These are phyloP conservation scores for Colletotrichum sp. DNA, from an alignment of 2,329 filamentous ascomycete genomes.

Conservation along the genomic window DNA sequence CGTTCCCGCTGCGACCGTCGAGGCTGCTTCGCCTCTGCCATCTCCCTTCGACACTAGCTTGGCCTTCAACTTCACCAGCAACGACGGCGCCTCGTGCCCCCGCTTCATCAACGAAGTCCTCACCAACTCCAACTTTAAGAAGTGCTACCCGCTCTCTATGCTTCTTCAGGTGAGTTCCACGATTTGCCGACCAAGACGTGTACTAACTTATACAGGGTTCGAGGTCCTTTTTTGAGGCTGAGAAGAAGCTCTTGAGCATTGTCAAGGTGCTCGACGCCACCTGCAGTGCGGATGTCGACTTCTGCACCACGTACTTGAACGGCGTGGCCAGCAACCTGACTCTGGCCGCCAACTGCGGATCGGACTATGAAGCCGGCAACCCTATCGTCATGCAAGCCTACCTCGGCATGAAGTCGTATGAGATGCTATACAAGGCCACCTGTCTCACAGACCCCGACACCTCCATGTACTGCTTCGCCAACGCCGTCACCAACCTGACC, in stretches of 20 bases:
- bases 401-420: constrained; percentile 77
- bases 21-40: constrained; percentile 53
- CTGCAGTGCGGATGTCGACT: constrained; percentile 70
- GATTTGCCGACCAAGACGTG: not conserved
- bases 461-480: constrained; percentile 79
- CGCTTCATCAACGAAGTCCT: constrained; percentile 74
- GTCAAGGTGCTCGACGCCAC: constrained; percentile 80
- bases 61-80: constrained; percentile 64
- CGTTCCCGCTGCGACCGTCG: constrained; percentile 29
- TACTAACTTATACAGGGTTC: constrained; percentile 67
- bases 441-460: constrained; percentile 75
- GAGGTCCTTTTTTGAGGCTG: constrained; percentile 80
- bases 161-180: constrained; percentile 71
- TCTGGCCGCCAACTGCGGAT: constrained; percentile 67
- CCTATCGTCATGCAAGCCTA: constrained; percentile 77
- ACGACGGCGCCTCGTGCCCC: constrained; percentile 60
- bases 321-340: constrained; percentile 70
- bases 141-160: constrained; percentile 84
- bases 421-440: constrained; percentile 77
- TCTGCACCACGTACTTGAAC: constrained; percentile 71
- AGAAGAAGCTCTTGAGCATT: constrained; percentile 73
- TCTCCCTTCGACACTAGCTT: constrained; percentile 71
- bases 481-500: constrained; percentile 78
- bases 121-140: constrained; percentile 67
- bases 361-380: constrained; percentile 72